phyloP scores from a whole-genome alignment of 768 basidiomycete species.

The Calocybe gangraenosa region DNA sequence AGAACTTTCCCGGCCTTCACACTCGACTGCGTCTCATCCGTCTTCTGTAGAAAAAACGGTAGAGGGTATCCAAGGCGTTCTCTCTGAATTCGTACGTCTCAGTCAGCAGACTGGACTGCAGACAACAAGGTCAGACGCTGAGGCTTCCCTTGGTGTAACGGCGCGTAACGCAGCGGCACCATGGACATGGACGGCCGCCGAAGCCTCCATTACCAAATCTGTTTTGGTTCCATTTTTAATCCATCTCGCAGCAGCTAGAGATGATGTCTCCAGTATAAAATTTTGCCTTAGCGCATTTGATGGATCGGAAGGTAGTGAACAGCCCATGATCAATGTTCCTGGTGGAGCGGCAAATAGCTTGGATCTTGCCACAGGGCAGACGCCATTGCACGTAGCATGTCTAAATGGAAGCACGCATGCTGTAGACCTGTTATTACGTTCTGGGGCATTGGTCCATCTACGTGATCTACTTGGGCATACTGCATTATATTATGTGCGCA shows the following conservation, averaged over 20 bases:
- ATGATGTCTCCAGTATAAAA: slow-evolving; percentile 59
- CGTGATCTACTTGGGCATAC: slow-evolving; percentile 81
- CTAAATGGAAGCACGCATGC: slow-evolving; percentile 54
- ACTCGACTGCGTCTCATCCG: slow-evolving; percentile 38
- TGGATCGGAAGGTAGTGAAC: slow-evolving; percentile 19
- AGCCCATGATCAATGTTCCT: slow-evolving; percentile 37
- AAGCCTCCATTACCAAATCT: slow-evolving; percentile 65
- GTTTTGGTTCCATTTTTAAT: slow-evolving; percentile 74
- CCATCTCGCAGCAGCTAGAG: slow-evolving; percentile 70
- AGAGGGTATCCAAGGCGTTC: slow-evolving; percentile 58
- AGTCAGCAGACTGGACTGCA: slow-evolving; percentile 35
- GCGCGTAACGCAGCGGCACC: slow-evolving; percentile 51
- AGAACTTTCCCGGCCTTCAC: slow-evolving; percentile 66
- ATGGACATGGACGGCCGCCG: slow-evolving; percentile 78
- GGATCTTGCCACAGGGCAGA: slow-evolving; percentile 65
- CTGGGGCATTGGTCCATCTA: slow-evolving; percentile 79
- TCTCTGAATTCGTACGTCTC: slow-evolving; percentile 67
- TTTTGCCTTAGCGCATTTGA: slow-evolving; percentile 49
- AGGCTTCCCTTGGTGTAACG: slow-evolving; percentile 29
- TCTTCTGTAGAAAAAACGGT: slow-evolving; percentile 42
- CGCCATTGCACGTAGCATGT: slow-evolving; percentile 77
- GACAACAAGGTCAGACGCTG: slow-evolving; percentile 30
- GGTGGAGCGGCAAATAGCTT: slow-evolving; percentile 73
- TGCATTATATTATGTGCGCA: slow-evolving; percentile 69
- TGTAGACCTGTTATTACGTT: slow-evolving; percentile 51